Percentiles rank a stretch among this genome's conserved stretches.
These are phyloP conservation scores for Pseudocercospora fuligena DNA, from an alignment of 2,329 filamentous ascomycete species.

Conservation along the genomic window DNA sequence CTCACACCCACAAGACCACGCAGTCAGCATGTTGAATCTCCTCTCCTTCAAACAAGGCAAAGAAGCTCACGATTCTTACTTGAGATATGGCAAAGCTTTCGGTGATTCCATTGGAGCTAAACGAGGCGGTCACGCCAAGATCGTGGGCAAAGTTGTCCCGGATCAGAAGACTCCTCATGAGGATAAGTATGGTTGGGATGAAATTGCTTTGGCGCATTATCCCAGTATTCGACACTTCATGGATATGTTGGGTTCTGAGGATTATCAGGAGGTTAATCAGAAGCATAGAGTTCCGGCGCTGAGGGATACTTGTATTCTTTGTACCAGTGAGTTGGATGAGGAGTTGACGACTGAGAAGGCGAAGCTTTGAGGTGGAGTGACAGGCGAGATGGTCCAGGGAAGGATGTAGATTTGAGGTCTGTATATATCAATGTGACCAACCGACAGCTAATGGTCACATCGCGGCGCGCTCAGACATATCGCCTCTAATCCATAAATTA, in stretches of 20 bases:
- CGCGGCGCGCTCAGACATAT: too few species aligned
- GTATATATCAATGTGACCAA: neutral
- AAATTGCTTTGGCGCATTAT: constrained; percentile 69
- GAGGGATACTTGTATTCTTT: constrained; percentile 44
- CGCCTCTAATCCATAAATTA: too few species aligned
- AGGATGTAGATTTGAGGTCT: neutral
- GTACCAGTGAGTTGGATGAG: constrained; percentile 43
- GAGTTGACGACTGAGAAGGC: constrained; percentile 29
- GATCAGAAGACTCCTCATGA: constrained; percentile 37
- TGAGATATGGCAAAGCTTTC: constrained; percentile 63
- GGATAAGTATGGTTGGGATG: constrained; percentile 57
- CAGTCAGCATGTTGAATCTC: constrained; percentile 68
- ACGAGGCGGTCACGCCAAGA: constrained; percentile 64
- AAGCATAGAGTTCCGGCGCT: constrained; percentile 53
- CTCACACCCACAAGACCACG: constrained; percentile 42
- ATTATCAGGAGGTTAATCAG: constrained; percentile 64
- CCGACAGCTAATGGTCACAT: too few species aligned
- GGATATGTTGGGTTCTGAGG: constrained; percentile 62
- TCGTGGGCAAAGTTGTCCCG: constrained; percentile 62
- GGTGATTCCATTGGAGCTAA: constrained; percentile 53
- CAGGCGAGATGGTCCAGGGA: neutral
- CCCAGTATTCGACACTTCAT: constrained; percentile 66
- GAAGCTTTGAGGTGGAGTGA: constrained; percentile 21
- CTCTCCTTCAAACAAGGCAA: constrained; percentile 60
- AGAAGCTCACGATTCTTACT: constrained; percentile 57